Evolutionary conservation across 1,284 basidiomycete genomes (phyloP).

Genomic region (Rhodotorula sp.): DNA sequence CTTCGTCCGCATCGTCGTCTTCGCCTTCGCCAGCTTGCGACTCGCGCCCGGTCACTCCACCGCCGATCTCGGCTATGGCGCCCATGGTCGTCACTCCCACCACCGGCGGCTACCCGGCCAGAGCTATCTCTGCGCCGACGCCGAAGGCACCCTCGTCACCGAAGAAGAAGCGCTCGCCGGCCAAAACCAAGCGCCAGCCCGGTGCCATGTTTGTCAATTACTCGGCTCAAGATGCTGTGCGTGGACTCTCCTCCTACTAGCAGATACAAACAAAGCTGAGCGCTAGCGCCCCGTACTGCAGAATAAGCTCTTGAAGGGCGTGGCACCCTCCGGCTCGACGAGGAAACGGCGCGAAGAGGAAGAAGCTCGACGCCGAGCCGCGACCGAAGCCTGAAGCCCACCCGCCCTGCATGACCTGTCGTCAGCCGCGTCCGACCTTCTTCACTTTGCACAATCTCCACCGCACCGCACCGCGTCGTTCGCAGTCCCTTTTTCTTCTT

Average conservation of each 20-base stretch:
- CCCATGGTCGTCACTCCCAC: background rate
- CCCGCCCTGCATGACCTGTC: background rate
- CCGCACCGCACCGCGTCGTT: no score
- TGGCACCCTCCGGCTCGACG: conserved; percentile 45
- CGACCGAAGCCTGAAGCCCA: background rate
- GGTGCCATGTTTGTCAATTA: conserved; percentile 35
- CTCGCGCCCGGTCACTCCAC: conserved; percentile 2
- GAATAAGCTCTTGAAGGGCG: conserved; percentile 45
- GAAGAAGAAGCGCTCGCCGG: conserved; percentile 9
- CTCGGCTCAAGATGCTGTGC: conserved; percentile 25
- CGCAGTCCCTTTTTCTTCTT: no score
- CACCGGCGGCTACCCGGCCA: background rate
- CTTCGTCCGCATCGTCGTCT: conserved; percentile 2
- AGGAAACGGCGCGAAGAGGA: conserved; percentile 44
- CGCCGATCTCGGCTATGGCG: background rate
- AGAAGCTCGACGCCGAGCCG: conserved; percentile 11
- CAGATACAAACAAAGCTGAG: background rate
- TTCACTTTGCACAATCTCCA: no score
- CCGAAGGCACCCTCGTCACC: background rate
- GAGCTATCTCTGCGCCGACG: background rate
- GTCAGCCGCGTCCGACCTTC: background rate
- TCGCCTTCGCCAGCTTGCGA: conserved; percentile 2
- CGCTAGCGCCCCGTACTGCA: background rate
- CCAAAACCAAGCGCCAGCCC: conserved; percentile 5
- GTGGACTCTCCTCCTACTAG: background rate